Percentiles rank a stretch among this genome's conserved stretches.
Conservation (phyloP, 2,329 filamentous ascomycete genomes). For the Trichoderma atroviride region DNA sequence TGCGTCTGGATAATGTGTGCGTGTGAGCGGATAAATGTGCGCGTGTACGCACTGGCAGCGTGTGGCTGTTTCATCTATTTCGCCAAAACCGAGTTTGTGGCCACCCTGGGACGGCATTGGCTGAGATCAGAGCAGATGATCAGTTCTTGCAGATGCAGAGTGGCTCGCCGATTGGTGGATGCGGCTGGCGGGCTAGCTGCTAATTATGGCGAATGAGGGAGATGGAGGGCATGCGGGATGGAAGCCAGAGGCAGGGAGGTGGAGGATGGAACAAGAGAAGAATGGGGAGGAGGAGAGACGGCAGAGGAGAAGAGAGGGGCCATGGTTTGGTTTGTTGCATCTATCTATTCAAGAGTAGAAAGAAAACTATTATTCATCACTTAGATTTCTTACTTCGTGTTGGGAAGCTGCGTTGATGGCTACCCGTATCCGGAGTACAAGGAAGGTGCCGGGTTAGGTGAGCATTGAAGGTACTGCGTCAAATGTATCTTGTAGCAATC, state of each 20-base stretch:
- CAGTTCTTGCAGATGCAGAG: conserved; percentile 24
- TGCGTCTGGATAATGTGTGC: conserved; percentile 1
- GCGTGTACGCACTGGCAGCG: conserved; percentile 9
- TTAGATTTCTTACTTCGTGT: neutral
- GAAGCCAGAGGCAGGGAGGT: neutral
- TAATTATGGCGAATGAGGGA: conserved; percentile 18
- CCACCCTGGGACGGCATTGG: conserved; percentile 12
- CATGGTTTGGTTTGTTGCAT: neutral
- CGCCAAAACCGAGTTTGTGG: conserved; percentile 15
- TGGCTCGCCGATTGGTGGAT: conserved; percentile 20
- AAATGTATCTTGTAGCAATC: neutral
- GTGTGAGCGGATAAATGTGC: neutral
- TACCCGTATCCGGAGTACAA: neutral
- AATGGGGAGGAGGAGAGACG: neutral
- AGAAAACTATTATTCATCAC: neutral
- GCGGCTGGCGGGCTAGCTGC: conserved; percentile 1
- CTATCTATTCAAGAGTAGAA: neutral
- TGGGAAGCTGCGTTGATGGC: neutral
- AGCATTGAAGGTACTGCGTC: neutral
- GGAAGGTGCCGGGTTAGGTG: neutral
- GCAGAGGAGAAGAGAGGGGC: neutral
- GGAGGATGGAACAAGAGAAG: neutral
- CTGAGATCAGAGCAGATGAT: conserved; percentile 20
- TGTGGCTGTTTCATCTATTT: conserved; percentile 19
- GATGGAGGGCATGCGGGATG: neutral